Percentiles rank a stretch among this genome's conserved stretches.
Evolutionary conservation across 495 filamentous ascomycete species (phyloP).

Genomic region (Podospora comata): DNA sequence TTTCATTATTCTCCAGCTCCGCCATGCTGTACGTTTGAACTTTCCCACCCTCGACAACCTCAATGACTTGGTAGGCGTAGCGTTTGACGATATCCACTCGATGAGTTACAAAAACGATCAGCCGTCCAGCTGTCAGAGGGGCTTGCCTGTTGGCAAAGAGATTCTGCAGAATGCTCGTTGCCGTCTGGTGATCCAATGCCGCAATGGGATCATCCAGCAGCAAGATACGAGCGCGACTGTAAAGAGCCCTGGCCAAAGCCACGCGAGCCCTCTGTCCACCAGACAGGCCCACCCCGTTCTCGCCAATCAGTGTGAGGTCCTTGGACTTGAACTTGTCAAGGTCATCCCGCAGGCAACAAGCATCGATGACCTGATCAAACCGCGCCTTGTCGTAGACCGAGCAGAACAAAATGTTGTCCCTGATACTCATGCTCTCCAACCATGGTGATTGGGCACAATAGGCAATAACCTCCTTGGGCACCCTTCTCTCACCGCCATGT

Average conservation of each 20-base stretch:
- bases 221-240: conserved; percentile 86
- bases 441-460: conserved; percentile 87
- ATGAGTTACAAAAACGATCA: conserved; percentile 73
- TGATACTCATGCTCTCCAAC: conserved; percentile 88
- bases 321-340: conserved; percentile 87
- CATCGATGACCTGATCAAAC: conserved; percentile 83
- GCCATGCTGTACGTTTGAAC: conserved; percentile 47
- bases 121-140: conserved; percentile 58
- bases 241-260: conserved; percentile 88
- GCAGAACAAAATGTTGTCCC: conserved; percentile 79
- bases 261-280: conserved; percentile 94
- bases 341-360: conserved; percentile 88
- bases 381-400: conserved; percentile 70
- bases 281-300: conserved; percentile 92
- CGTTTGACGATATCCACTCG: conserved; percentile 63
- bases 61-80: conserved; percentile 65
- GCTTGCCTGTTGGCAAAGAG: conserved; percentile 55
- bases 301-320: conserved; percentile 90
- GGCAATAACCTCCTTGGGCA: conserved; percentile 67
- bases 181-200: conserved; percentile 86
- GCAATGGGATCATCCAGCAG: conserved; percentile 94
- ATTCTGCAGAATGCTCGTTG: conserved; percentile 65
- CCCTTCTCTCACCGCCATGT: conserved; percentile 52
- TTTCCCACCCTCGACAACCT: conserved; percentile 55
- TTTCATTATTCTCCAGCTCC: conserved; percentile 26